Evolutionary conservation across 2,329 filamentous ascomycete species (phyloP).

Genomic region (Colletotrichum noveboracense): DNA sequence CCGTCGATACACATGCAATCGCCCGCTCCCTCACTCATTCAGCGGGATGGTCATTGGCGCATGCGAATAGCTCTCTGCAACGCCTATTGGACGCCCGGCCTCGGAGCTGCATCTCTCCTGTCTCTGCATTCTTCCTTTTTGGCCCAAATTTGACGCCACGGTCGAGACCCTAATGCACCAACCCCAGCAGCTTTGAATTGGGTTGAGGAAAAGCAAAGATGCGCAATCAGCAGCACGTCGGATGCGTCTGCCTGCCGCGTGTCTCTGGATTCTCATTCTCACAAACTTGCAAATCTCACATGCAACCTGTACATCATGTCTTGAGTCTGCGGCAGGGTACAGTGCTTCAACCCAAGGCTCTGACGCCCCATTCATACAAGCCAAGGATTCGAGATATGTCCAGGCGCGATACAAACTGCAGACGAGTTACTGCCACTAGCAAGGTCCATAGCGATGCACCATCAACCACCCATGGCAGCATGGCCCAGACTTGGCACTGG

Average conservation of each 20-base stretch:
- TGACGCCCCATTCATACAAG: not conserved
- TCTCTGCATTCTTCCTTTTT: slow-evolving; percentile 18
- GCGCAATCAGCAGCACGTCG: not conserved
- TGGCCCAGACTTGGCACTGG: slow-evolving; percentile 2
- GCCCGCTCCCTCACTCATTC: not conserved
- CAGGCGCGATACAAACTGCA: not conserved
- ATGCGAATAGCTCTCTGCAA: not conserved
- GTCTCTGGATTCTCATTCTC: not conserved
- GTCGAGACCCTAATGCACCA: slow-evolving; percentile 13
- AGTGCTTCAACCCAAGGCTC: not conserved
- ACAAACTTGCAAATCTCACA: not conserved
- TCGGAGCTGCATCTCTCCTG: slow-evolving; percentile 12
- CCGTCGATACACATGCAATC: not conserved
- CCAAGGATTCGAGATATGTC: not conserved
- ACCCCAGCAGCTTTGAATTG: not conserved
- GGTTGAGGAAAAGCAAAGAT: not conserved
- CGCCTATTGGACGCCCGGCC: not conserved
- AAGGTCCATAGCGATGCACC: not conserved
- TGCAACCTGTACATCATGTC: not conserved
- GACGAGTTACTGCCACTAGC: not conserved
- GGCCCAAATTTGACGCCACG: not conserved
- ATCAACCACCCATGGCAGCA: not conserved
- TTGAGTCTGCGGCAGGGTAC: not conserved
- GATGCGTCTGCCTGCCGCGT: not conserved
- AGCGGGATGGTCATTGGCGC: not conserved